Percentiles rank a stretch among this genome's conserved stretches.
These are phyloP conservation scores for Acacia pycnantha DNA, from an alignment of 331 rosid genomes.

Conservation along the genomic window DNA sequence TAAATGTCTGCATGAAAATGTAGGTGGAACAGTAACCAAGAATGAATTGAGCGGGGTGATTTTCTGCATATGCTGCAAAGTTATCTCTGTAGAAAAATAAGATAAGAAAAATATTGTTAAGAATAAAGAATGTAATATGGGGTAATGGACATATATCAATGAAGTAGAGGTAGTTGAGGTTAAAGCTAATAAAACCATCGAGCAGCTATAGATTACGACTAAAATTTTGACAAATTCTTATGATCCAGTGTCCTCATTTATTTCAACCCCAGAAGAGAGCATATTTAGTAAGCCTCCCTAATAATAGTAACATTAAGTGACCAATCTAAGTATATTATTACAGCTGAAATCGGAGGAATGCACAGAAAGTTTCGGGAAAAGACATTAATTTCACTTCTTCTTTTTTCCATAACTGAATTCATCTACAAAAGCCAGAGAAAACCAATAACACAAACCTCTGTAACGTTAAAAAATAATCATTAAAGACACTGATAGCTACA, in stretches of 20 bases:
- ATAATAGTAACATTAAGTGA: neutral
- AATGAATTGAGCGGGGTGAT: conserved; percentile 75
- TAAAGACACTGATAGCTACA: neutral
- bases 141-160: neutral
- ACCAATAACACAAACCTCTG: neutral
- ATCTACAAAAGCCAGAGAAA: neutral
- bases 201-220: neutral
- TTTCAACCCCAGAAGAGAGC: neutral
- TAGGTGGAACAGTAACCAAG: conserved; percentile 91
- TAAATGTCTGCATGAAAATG: conserved; percentile 97
- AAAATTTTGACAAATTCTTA: neutral
- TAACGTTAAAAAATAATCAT: neutral
- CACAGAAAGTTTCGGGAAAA: neutral
- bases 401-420: neutral
- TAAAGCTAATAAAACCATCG: neutral
- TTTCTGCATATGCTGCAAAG: conserved; percentile 61
- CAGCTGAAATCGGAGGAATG: neutral
- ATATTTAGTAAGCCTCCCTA: neutral
- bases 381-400: neutral
- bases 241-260: neutral
- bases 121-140: neutral
- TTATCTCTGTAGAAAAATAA: conserved; percentile 51
- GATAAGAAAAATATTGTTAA: neutral
- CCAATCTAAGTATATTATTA: neutral
- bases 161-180: neutral